Evolutionary conservation across 2,329 filamentous ascomycete genomes (phyloP).

Genomic region (Xylaria sp.): DNA sequence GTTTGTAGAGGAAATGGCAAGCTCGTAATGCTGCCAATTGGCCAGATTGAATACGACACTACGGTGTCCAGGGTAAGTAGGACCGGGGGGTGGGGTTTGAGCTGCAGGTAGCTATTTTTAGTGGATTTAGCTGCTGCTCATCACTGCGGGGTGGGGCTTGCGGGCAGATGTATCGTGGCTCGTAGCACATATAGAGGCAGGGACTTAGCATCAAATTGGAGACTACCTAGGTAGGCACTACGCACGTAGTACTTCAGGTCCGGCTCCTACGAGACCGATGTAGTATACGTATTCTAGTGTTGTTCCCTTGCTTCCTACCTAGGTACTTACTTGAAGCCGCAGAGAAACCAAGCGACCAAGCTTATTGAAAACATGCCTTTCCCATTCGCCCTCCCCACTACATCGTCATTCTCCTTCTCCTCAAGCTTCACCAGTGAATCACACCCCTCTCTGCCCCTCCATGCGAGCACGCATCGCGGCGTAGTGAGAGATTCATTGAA

Average conservation of each 20-base stretch:
- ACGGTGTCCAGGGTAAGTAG: constrained; percentile 12
- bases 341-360: background rate
- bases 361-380: constrained; percentile 76
- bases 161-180: background rate
- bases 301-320: background rate
- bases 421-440: constrained; percentile 80
- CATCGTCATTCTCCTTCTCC: constrained; percentile 85
- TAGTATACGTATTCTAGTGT: background rate
- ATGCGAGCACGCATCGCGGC: constrained; percentile 84
- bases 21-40: background rate
- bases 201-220: constrained; percentile 11
- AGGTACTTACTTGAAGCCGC: background rate
- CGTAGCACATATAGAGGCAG: no score
- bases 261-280: background rate
- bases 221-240: background rate
- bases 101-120: constrained; percentile 6
- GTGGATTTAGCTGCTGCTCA: constrained; percentile 1
- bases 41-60: background rate
- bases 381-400: constrained; percentile 88
- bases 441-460: constrained; percentile 88
- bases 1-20: background rate
- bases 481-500: constrained; percentile 87
- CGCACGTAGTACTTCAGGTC: background rate
- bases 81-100: background rate
- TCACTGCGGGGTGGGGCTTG: background rate